These are phyloP conservation scores for Tetrapisispora taiwanensis DNA, from an alignment of 805 yeast genomes.

Conservation along the genomic window DNA sequence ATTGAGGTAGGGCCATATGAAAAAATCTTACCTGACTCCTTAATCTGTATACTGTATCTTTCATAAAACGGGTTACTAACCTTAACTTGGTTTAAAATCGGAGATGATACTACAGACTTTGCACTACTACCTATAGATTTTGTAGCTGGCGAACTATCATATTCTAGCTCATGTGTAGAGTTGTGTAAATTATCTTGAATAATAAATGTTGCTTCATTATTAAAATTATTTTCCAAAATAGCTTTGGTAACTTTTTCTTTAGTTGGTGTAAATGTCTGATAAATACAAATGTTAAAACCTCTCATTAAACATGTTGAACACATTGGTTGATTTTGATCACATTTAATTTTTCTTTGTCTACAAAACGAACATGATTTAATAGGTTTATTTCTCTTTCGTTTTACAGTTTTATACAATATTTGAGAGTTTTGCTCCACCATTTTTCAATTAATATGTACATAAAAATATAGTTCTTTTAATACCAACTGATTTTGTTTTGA, in stretches of 20 bases:
- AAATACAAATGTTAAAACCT: constrained; percentile 14
- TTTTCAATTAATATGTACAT: no score
- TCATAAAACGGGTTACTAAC: constrained; percentile 6
- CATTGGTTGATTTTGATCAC: constrained; percentile 22
- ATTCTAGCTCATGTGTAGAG: not conserved
- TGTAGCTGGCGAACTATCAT: not conserved
- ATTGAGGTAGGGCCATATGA: constrained; percentile 27
- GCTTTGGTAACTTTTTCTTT: not conserved
- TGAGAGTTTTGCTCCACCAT: no score
- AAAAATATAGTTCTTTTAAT: no score
- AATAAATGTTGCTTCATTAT: no score
- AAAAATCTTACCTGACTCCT: constrained; percentile 16
- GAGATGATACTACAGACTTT: no score
- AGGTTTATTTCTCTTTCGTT: constrained; percentile 15
- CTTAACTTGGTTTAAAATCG: no score
- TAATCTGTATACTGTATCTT: constrained; percentile 10
- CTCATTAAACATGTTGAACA: constrained; percentile 22
- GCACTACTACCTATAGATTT: no score
- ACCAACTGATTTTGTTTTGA: no score
- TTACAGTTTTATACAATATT: constrained; percentile 1
- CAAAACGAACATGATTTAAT: constrained; percentile 25
- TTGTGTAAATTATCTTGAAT: not conserved
- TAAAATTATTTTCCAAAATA: no score
- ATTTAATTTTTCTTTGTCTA: constrained; percentile 22
- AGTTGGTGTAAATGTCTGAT: constrained; percentile 3